A percentile compares a stretch with the other conserved stretches of the same genome.
phyloP scores from a whole-genome alignment of 169 alveolate species.

The Amoebophrya sp. region DNA sequence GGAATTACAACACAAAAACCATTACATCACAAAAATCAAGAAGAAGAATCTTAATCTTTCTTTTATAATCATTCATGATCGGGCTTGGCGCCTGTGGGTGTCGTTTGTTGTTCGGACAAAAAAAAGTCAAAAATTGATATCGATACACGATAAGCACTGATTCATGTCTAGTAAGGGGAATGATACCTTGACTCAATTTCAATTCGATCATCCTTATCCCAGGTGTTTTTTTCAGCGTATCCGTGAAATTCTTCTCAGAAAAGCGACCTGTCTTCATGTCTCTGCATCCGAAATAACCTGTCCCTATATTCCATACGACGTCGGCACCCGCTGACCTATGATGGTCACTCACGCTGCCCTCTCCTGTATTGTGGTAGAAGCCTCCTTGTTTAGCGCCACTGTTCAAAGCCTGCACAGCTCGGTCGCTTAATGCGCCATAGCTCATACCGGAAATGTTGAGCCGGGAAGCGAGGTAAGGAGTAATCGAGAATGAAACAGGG shows the following conservation, averaged over 20 bases:
- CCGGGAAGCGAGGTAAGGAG: not conserved
- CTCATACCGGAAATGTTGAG: not conserved
- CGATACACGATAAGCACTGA: too few relatives aligned
- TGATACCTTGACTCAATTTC: not conserved
- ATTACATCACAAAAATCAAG: too few relatives aligned
- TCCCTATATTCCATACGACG: slow-evolving; percentile 3
- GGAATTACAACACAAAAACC: too few relatives aligned
- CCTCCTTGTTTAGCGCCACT: not conserved
- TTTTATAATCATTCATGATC: too few relatives aligned
- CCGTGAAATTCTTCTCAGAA: not conserved
- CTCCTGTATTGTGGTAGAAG: slow-evolving; percentile 3
- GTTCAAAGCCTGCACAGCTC: not conserved
- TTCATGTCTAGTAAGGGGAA: too few relatives aligned
- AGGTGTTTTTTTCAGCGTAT: not conserved
- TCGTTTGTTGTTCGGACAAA: too few relatives aligned
- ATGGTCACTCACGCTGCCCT: not conserved
- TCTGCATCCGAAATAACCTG: not conserved
- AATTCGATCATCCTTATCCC: not conserved
- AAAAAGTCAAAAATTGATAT: too few relatives aligned
- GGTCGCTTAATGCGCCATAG: not conserved
- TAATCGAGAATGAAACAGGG: too few relatives aligned
- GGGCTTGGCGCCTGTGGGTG: slow-evolving; percentile 13
- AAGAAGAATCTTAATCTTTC: too few relatives aligned
- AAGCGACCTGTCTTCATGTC: not conserved
- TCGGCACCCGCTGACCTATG: not conserved